phyloP scores from a whole-genome alignment of 2,329 filamentous ascomycete genomes.

The Cordyceps cicadae region DNA sequence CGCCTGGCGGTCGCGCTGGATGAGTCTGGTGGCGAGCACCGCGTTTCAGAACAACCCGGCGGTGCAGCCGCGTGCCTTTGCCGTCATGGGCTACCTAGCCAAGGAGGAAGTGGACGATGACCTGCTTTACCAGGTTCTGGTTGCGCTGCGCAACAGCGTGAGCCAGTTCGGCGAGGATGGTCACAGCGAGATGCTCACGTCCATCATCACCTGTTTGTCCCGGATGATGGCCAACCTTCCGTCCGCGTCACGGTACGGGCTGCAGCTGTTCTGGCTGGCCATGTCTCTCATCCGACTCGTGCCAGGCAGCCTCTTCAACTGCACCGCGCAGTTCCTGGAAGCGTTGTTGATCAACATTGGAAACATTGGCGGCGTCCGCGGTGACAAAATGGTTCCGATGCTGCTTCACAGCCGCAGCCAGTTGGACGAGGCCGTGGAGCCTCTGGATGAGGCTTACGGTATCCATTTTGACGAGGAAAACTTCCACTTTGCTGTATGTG shows the following conservation, averaged over 20 bases:
- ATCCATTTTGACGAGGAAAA: slow-evolving; percentile 56
- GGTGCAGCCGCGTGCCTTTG: slow-evolving; percentile 60
- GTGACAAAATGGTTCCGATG: slow-evolving; percentile 49
- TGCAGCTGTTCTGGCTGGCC: slow-evolving; percentile 63
- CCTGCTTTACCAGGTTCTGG: slow-evolving; percentile 61
- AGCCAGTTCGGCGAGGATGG: slow-evolving; percentile 56
- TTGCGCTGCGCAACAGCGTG: slow-evolving; percentile 57
- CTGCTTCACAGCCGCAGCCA: slow-evolving; percentile 53
- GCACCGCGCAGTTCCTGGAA: slow-evolving; percentile 56
- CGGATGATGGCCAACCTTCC: slow-evolving; percentile 65
- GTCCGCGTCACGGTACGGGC: slow-evolving; percentile 56
- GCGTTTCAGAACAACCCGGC: slow-evolving; percentile 67
- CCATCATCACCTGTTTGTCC: slow-evolving; percentile 57
- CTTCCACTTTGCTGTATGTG: slow-evolving; percentile 60
- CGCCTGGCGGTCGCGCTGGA: slow-evolving; percentile 63
- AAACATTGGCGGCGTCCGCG: slow-evolving; percentile 50
- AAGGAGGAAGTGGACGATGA: slow-evolving; percentile 67
- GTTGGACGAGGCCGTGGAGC: slow-evolving; percentile 53
- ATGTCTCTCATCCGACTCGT: slow-evolving; percentile 58
- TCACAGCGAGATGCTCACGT: slow-evolving; percentile 59
- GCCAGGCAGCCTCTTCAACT: slow-evolving; percentile 55
- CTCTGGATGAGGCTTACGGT: slow-evolving; percentile 57
- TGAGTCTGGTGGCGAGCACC: slow-evolving; percentile 64
- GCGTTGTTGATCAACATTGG: slow-evolving; percentile 57
- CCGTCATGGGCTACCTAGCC: slow-evolving; percentile 63